These are phyloP conservation scores for Kodamaea hsintzibuensis DNA, from an alignment of 805 yeast species.

Conservation along the genomic window DNA sequence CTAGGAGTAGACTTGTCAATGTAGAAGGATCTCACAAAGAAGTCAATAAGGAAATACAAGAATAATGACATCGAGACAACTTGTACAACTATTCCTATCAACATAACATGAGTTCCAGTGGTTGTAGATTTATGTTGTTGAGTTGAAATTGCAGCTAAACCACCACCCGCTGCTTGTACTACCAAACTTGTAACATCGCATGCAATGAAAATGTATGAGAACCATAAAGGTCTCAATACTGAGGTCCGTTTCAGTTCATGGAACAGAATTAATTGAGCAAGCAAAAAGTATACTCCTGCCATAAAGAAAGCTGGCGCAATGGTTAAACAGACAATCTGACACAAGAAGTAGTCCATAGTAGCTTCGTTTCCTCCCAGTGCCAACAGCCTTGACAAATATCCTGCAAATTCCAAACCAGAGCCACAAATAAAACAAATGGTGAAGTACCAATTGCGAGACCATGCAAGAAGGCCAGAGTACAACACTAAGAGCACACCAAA, in stretches of 20 bases:
- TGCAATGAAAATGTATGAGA: slow-evolving; percentile 14
- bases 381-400: slow-evolving; percentile 11
- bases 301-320: slow-evolving; percentile 16
- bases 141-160: slow-evolving; percentile 15
- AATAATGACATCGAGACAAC: slow-evolving; percentile 22
- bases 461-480: slow-evolving; percentile 13
- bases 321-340: slow-evolving; percentile 12
- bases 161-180: slow-evolving; percentile 22
- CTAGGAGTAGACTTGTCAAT: background rate
- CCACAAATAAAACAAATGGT: slow-evolving; percentile 11
- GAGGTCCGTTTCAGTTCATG: slow-evolving; percentile 5
- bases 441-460: slow-evolving; percentile 21
- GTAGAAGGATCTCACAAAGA: slow-evolving; percentile 18
- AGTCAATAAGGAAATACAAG: slow-evolving; percentile 18
- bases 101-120: slow-evolving; percentile 21
- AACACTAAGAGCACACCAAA: slow-evolving; percentile 12
- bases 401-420: slow-evolving; percentile 11
- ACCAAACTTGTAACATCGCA: slow-evolving; percentile 15
- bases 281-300: slow-evolving; percentile 15
- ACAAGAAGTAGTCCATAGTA: slow-evolving; percentile 7
- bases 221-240: slow-evolving; percentile 13
- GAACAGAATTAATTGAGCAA: slow-evolving; percentile 12
- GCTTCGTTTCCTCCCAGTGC: slow-evolving; percentile 2
- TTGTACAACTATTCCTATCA: slow-evolving; percentile 21
- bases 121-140: slow-evolving; percentile 5